phyloP scores from a whole-genome alignment of 768 basidiomycete species.

The Piloderma croceum region DNA sequence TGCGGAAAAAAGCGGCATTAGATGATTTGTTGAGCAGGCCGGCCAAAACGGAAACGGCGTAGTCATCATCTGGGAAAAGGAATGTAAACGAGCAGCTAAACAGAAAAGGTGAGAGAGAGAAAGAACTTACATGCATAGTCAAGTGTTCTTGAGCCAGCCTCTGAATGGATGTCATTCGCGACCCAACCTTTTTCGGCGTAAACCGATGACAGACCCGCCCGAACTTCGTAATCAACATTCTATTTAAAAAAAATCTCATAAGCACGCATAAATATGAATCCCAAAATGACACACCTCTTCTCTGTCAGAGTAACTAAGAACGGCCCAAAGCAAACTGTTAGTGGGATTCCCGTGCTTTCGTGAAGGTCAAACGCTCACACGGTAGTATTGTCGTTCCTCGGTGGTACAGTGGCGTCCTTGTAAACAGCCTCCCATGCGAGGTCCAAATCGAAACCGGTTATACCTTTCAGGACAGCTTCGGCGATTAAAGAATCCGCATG shows the following conservation, averaged over 20 bases:
- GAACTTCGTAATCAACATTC: conserved; percentile 75
- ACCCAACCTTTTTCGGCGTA: conserved; percentile 71
- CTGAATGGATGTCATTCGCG: conserved; percentile 72
- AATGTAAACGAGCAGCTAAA: not conserved
- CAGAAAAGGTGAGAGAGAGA: not conserved
- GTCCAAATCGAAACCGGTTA: conserved; percentile 55
- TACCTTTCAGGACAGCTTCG: conserved; percentile 63
- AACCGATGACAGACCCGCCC: conserved; percentile 69
- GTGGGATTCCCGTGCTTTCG: too few relatives aligned
- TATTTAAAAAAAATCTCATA: too few relatives aligned
- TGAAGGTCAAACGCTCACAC: conserved; percentile 38
- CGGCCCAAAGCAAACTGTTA: not conserved
- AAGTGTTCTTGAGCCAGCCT: conserved; percentile 71
- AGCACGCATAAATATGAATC: too few relatives aligned
- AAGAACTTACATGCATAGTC: conserved; percentile 64
- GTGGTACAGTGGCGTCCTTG: conserved; percentile 67
- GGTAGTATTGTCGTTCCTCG: conserved; percentile 46
- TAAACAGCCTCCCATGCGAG: conserved; percentile 69
- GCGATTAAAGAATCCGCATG: conserved; percentile 77
- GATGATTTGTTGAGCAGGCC: conserved; percentile 42
- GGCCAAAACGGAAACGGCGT: conserved; percentile 63
- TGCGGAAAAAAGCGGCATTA: conserved; percentile 45
- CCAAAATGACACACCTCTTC: not conserved
- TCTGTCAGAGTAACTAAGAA: not conserved
- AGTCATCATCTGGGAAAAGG: conserved; percentile 60